These are phyloP conservation scores for Botryosphaeria dothidea DNA, from an alignment of 2,329 filamentous ascomycete genomes.

Conservation along the genomic window DNA sequence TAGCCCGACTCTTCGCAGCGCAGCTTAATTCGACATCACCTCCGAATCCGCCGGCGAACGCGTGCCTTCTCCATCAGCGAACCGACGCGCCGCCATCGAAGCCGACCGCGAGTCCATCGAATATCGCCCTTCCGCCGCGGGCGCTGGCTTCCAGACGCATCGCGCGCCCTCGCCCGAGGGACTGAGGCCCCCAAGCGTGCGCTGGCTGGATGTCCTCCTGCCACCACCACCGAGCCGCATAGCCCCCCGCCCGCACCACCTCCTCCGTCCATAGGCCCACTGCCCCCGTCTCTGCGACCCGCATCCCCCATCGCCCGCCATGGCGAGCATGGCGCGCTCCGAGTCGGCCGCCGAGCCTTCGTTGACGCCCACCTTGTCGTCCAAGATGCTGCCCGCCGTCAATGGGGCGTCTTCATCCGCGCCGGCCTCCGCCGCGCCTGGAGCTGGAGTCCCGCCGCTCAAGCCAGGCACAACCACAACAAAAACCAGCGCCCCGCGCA, in stretches of 20 bases:
- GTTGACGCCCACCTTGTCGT: slow-evolving; percentile 34
- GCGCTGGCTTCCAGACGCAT: slow-evolving; percentile 8
- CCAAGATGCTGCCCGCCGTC: slow-evolving; percentile 33
- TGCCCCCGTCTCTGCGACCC: not conserved
- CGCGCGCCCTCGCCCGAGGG: slow-evolving; percentile 18
- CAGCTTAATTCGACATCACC: slow-evolving; percentile 19
- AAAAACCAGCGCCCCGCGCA: slow-evolving; percentile 54
- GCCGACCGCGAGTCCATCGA: not conserved
- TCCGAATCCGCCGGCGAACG: slow-evolving; percentile 4
- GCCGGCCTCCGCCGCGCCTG: slow-evolving; percentile 20
- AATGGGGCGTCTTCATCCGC: slow-evolving; percentile 5
- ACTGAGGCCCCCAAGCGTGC: slow-evolving; percentile 12
- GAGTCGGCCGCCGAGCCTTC: slow-evolving; percentile 38
- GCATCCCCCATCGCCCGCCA: slow-evolving; percentile 24
- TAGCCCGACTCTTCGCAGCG: not conserved
- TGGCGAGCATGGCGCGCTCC: slow-evolving; percentile 41
- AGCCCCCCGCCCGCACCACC: slow-evolving; percentile 22
- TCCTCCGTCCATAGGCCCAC: slow-evolving; percentile 25
- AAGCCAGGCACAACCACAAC: slow-evolving; percentile 49
- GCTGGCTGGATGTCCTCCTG: slow-evolving; percentile 19
- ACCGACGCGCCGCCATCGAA: slow-evolving; percentile 16
- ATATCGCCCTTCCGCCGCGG: not conserved
- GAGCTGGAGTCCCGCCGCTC: slow-evolving; percentile 7
- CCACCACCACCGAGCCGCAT: slow-evolving; percentile 29
- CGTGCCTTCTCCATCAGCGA: slow-evolving; percentile 11